Evolutionary conservation across 2,329 filamentous ascomycete genomes (phyloP).

Genomic region (Hymenotorrendiella dingleyae): DNA sequence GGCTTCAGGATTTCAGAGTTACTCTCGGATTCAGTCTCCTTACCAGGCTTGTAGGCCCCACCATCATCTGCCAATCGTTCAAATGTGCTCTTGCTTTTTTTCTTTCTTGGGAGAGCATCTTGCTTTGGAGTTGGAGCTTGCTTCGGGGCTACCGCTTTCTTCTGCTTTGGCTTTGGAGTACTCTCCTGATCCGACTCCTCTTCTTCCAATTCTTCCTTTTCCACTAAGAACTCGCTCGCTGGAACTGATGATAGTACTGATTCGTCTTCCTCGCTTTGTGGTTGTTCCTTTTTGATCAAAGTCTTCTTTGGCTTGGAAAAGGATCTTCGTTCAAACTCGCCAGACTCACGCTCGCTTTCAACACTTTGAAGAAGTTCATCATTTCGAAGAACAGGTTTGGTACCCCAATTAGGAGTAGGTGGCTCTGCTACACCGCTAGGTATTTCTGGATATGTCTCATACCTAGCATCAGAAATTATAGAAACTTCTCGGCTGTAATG

Average conservation of each 20-base stretch:
- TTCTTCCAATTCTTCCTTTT: no score
- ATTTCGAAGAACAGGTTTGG: background rate
- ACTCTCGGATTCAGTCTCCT: slow-evolving; percentile 13
- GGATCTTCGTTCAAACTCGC: background rate
- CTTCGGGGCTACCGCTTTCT: slow-evolving; percentile 3
- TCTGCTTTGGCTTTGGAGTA: slow-evolving; percentile 1
- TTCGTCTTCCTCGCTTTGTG: background rate
- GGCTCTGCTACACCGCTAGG: background rate
- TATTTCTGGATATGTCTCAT: no score
- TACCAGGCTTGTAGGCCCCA: slow-evolving; percentile 15
- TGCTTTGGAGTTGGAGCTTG: slow-evolving; percentile 7
- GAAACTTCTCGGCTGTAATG: no score
- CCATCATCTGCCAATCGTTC: slow-evolving; percentile 17
- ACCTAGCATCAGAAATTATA: no score
- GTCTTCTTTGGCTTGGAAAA: no score
- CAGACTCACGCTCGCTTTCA: background rate
- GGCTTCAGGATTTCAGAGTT: slow-evolving; percentile 16
- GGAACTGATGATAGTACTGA: background rate
- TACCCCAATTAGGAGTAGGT: background rate
- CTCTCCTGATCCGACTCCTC: background rate
- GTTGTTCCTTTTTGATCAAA: no score
- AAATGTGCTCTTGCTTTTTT: slow-evolving; percentile 20
- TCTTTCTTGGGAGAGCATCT: slow-evolving; percentile 9
- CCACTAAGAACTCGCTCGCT: background rate
- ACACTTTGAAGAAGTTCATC: background rate